Base-by-base conservation (phyloP, 2,329 filamentous ascomycete species). In the Tolypocladium paradoxum region DNA sequence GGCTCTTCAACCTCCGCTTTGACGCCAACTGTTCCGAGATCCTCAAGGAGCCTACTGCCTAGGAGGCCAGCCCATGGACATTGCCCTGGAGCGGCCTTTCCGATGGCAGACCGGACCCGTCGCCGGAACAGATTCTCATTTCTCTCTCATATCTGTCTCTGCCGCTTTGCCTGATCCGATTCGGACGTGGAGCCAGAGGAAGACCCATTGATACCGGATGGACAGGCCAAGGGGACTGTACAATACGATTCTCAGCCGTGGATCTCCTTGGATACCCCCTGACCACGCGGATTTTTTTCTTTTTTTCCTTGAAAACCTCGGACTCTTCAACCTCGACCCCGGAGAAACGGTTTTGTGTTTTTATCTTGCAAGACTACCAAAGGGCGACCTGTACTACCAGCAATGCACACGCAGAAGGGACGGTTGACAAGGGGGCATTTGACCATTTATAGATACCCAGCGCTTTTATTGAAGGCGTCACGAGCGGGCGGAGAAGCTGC, bases 1-100 rank as follows among this genome's bases (percentile, higher is more conserved):
- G 88, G 49, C 77, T 91, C 36, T 99, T 92, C 89, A 90, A 88
- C 69, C 83, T 95, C 72, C 87, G 92, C 48, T 99, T 96, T 70
- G 90, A 96, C 65, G 89, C 88, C 69, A 96, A 97, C 76, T 96
- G 90, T 73, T 89, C 95, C 64, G 88, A 92, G 31, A 92, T 97
- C 61, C 76, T 97, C 56, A 73, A 73, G 60, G 75, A 77, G 63
- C 83, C 83, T 40, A 77, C 76, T 60, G 70, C 74, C 64, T 84
- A 78, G 65, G 33, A 34, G 38, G 29, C 29, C 27, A 46, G 4
- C 48, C 16, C 36, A 6, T 27, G 34, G 33, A 46, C 48, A 29
- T 50, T 48, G 29, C 54, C 46, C 54, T 49, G 56, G 38, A 45
- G 54, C 54, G 36, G 49, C 51, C 47, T 43, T 48, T 36, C 31